Conservation (phyloP, 2,329 filamentous ascomycete species). For the Leptoxyphium fumago region DNA sequence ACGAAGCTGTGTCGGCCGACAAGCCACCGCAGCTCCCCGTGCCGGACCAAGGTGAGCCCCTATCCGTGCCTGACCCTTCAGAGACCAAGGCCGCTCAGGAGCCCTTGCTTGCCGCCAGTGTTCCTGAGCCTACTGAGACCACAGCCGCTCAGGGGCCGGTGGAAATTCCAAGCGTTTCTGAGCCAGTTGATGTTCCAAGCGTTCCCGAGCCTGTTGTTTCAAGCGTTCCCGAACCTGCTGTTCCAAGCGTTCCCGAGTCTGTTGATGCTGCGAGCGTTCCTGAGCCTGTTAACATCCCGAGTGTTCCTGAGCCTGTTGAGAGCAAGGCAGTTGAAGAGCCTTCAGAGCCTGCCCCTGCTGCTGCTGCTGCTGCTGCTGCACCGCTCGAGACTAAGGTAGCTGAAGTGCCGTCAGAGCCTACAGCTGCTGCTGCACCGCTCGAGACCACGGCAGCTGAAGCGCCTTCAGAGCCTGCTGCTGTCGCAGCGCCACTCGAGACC, state of each 20-base stretch:
- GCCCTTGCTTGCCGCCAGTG: slow-evolving; percentile 23
- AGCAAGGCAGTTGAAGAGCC: too few relatives aligned
- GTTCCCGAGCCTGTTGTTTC: slow-evolving; percentile 16
- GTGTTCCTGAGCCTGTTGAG: background rate
- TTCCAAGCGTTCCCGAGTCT: slow-evolving; percentile 31
- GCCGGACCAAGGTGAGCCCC: slow-evolving; percentile 21
- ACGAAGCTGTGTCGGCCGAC: slow-evolving; percentile 48
- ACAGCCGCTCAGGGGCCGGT: slow-evolving; percentile 25
- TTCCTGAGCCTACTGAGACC: slow-evolving; percentile 24
- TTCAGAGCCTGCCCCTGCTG: too few relatives aligned
- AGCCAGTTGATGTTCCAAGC: too few relatives aligned
- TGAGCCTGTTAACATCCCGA: background rate
- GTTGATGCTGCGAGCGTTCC: background rate
- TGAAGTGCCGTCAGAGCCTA: too few relatives aligned
- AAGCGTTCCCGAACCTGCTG: slow-evolving; percentile 25
- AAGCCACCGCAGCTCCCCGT: slow-evolving; percentile 18
- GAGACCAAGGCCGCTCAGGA: slow-evolving; percentile 29
- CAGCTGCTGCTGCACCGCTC: too few relatives aligned
- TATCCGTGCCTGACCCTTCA: slow-evolving; percentile 24
- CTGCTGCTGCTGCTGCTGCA: too few relatives aligned
- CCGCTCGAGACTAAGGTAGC: too few relatives aligned
- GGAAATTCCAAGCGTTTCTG: slow-evolving; percentile 28
- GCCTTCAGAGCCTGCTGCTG: too few relatives aligned
- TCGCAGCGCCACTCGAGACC: too few relatives aligned
- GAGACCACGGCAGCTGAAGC: too few relatives aligned